These are phyloP conservation scores for Euphrasia arctica DNA, from an alignment of 305 asterid genomes.

Conservation along the genomic window DNA sequence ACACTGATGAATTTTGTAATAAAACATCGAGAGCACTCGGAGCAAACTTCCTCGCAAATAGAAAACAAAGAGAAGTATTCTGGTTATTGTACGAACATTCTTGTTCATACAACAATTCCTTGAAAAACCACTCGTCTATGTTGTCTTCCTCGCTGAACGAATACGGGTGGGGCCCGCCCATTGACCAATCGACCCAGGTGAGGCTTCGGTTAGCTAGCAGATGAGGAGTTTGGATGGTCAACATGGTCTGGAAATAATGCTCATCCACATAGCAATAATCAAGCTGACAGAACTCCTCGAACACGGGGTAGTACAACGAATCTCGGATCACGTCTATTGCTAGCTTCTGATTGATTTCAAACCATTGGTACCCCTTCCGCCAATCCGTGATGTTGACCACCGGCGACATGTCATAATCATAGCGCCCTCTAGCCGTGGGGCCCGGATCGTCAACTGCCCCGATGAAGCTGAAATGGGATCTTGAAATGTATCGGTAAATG, in stretches of 20 bases:
- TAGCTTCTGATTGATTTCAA: constrained; percentile 37
- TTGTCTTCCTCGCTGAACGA: constrained; percentile 26
- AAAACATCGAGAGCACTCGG: constrained; percentile 40
- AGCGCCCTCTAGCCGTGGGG: constrained; percentile 45
- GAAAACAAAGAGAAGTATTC: constrained; percentile 30
- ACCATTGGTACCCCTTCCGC: constrained; percentile 64
- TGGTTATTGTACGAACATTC: constrained; percentile 31
- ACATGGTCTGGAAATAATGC: constrained; percentile 51
- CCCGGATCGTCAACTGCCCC: constrained; percentile 40
- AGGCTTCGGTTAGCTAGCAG: constrained; percentile 40
- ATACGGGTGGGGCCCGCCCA: constrained; percentile 54
- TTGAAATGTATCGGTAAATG: constrained; percentile 38
- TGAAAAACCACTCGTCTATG: constrained; percentile 28
- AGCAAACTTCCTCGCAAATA: constrained; percentile 51
- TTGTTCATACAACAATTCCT: constrained; percentile 12
- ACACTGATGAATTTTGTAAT: constrained; percentile 27
- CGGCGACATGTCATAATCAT: constrained; percentile 36
- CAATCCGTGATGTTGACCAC: constrained; percentile 36
- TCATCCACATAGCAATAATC: constrained; percentile 42
- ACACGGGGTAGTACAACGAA: constrained; percentile 32
- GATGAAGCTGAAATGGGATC: constrained; percentile 41
- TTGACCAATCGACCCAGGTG: constrained; percentile 52
- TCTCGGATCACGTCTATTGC: constrained; percentile 36
- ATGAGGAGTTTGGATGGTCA: constrained; percentile 37
- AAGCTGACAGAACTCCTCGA: constrained; percentile 39